Evolutionary conservation across 2,329 filamentous ascomycete species (phyloP), one percentile per base, ranked within the genome.

Genomic region (Penicillium sp.): DNA sequence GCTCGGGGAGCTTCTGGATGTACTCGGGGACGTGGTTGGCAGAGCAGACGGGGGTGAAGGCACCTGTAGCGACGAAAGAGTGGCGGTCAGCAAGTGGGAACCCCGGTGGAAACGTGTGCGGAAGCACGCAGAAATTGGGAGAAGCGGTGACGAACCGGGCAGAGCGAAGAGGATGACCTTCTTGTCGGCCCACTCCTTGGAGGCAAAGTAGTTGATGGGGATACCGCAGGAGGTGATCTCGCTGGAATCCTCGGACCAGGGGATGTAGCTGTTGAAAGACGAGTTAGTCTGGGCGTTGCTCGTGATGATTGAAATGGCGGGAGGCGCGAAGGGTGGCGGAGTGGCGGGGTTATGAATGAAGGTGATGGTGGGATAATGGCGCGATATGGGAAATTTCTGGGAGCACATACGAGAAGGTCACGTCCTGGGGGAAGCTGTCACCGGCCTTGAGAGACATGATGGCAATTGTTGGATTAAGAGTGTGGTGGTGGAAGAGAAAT

Each of bases 41-140:
- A 68, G 90, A 89, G 86, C 92, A 96, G 69, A 90, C 90, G 31
- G 92, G 91, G 43, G 91, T 96, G 84, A 96, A 96, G 69, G 91
- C 91, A 66, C 89, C 88, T 77, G 53, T 22, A 41, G 31, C 40
- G 35, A n/a, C 22, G 27, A 31, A 19, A 24, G 37, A 37, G 55
- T 61, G 44, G 60, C 59, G 66, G 61, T 63, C 58, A 68, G 66
- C 16, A 18, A 19, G 19, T 10, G 54, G 37, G 54, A 60, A 65
- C 56, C 54, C 55, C 57, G 58, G 14, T 46, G 31, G 24, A 52
- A 51, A 31, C 35, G 4, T 18, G 31, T 31, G 31, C 31, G 31
- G 31, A 31, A 31, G 31, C 31, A 39, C 4, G 24, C 36, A 22
- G 54, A 55, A 40, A 9, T n/a, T 31, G 24, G 24, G 16, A 52